Conservation (phyloP, 2,329 filamentous ascomycete genomes). For the Monosporascus sp. region DNA sequence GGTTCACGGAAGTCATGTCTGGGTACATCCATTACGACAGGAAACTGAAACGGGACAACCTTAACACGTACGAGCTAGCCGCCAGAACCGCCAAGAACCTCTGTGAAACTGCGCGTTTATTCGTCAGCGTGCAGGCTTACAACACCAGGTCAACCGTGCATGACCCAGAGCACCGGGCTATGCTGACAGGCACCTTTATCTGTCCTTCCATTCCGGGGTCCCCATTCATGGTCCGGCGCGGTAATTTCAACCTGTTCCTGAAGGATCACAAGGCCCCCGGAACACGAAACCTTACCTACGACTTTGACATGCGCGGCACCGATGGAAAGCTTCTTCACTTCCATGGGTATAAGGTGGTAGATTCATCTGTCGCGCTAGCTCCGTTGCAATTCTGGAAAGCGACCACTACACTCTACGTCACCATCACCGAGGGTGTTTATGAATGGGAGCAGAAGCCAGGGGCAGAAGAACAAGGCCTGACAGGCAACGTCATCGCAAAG, state of each 20-base stretch:
- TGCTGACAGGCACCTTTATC: constrained; percentile 55
- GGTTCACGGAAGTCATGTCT: constrained; percentile 61
- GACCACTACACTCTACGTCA: constrained; percentile 58
- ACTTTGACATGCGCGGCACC: constrained; percentile 54
- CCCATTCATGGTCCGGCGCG: constrained; percentile 56
- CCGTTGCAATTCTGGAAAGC: constrained; percentile 55
- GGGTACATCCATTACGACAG: constrained; percentile 50
- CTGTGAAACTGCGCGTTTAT: constrained; percentile 52
- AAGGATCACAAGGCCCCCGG: constrained; percentile 48
- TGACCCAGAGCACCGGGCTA: constrained; percentile 43
- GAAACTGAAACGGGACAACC: constrained; percentile 37
- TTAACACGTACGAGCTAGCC: constrained; percentile 48
- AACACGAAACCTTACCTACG: constrained; percentile 55
- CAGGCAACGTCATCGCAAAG: constrained; percentile 46
- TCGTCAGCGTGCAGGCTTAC: constrained; percentile 53
- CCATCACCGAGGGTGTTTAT: constrained; percentile 39
- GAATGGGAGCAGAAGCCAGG: constrained; percentile 20
- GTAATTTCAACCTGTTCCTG: constrained; percentile 53
- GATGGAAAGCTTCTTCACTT: constrained; percentile 51
- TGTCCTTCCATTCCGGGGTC: constrained; percentile 50
- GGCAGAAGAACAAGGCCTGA: constrained; percentile 33
- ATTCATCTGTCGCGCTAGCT: constrained; percentile 54
- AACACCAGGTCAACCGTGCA: constrained; percentile 44
- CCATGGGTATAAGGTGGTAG: constrained; percentile 57
- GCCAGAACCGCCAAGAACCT: constrained; percentile 47